Conservation (phyloP, 495 filamentous ascomycete genomes). For the Cercophora scortea region DNA sequence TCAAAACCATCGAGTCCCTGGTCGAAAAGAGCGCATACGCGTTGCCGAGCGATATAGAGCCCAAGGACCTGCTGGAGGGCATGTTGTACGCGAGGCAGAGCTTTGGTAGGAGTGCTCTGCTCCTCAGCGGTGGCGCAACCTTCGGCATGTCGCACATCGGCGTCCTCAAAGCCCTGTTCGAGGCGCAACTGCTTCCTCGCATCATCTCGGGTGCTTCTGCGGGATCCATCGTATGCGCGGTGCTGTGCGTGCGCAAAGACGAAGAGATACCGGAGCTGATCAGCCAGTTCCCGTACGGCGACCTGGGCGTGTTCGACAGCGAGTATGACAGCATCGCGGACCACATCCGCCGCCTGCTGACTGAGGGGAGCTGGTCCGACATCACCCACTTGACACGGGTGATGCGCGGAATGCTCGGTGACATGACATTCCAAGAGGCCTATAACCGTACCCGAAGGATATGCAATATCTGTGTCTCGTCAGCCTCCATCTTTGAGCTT, state of each 20-base stretch:
- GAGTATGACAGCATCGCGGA: conserved; percentile 59
- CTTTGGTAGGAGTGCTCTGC: conserved; percentile 79
- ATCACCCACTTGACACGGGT: conserved; percentile 70
- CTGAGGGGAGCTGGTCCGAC: conserved; percentile 75
- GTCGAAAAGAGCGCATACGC: conserved; percentile 53
- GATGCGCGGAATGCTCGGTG: conserved; percentile 71
- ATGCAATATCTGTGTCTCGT: conserved; percentile 88
- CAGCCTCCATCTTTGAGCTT: conserved; percentile 77
- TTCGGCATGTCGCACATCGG: conserved; percentile 97
- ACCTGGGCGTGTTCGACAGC: conserved; percentile 77
- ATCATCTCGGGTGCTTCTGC: conserved; percentile 93
- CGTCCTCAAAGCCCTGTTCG: conserved; percentile 78
- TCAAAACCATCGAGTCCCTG: conserved; percentile 62
- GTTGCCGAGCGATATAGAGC: conserved; percentile 42
- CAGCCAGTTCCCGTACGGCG: conserved; percentile 67
- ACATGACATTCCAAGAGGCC: conserved; percentile 90
- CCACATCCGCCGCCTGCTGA: conserved; percentile 68
- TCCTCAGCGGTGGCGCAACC: conserved; percentile 85
- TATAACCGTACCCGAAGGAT: conserved; percentile 88
- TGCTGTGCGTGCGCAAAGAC: conserved; percentile 77
- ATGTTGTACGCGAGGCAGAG: conserved; percentile 73
- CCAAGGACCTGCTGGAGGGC: conserved; percentile 52
- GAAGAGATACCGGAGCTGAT: conserved; percentile 73
- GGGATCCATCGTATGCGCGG: conserved; percentile 85
- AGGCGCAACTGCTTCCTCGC: conserved; percentile 68